Base-by-base conservation (phyloP, 1,139 yeast genomes). In the Diutina rugosa region DNA sequence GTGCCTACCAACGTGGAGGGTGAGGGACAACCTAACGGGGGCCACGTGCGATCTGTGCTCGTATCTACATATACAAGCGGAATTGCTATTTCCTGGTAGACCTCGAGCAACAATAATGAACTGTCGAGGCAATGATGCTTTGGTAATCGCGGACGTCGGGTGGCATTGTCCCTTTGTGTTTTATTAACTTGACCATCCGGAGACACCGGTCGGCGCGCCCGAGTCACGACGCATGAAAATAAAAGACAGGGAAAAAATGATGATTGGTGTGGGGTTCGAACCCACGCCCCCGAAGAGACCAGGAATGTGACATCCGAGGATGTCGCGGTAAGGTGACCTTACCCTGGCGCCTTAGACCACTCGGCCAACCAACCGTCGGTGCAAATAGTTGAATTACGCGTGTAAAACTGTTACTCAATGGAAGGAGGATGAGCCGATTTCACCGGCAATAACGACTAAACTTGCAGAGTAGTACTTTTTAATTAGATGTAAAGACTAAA, bases 291-390 rank as follows among this genome's bases (percentile, higher is more conserved):
- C 51, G 51, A 47, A 47, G 35, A 30, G 51, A 47, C 51, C 51
- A 47, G 51, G 51, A 47, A 47, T 47, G 35, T n/a, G 26, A 14
- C 51, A 28, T 47, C 35, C 51, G 51, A 29, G 14, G 51, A n/a
- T 47, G n/a, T 35, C 41, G n/a, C 41, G 30, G 51, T 47, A 47
- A 47, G 51, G 35, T 47, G 51, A 47, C 51, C 51, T 47, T 47
- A 47, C 51, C 51, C 51, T 47, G 51, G 51, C 51, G 51, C 51
- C 51, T 47, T 47, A 47, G 46, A 47, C 51, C 51, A 47, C 51
- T 47, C 51, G 51, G 51, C 51, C 51, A 47, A 47, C 29, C 51
- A 47, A 47, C 51, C 51, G 14, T 26, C 29, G n/a, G 41, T 35
- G 41, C 41, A 12, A 35, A 35, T 10, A 10, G 14, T 8, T 35